A percentile compares a stretch with the other conserved stretches of the same genome.
Conservation (phyloP, 2,329 filamentous ascomycete genomes). For the Sordariomycetes sp. region DNA sequence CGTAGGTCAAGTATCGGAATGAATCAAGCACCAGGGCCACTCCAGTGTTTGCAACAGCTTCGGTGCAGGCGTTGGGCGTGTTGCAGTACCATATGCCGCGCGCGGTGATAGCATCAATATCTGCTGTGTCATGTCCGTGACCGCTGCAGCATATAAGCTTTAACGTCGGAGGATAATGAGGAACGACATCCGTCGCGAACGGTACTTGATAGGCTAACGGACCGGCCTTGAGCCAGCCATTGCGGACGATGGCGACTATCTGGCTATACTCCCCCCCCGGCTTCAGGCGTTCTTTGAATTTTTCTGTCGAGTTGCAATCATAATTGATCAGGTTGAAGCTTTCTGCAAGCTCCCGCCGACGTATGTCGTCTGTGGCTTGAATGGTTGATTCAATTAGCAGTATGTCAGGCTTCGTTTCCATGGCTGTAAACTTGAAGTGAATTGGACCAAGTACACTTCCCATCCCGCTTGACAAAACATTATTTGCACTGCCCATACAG, state of each 20-base stretch:
- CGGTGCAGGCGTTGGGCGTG: conserved; percentile 38
- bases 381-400: too few relatives aligned
- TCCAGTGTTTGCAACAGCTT: conserved; percentile 40
- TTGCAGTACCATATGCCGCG: conserved; percentile 44
- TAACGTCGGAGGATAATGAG: conserved; percentile 8
- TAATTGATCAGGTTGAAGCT: conserved; percentile 8
- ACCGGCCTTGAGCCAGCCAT: conserved; percentile 10
- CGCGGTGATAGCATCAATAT: conserved; percentile 30
- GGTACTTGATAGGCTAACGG: conserved; percentile 7
- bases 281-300: conserved; percentile 8
- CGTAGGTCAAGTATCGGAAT: conserved; percentile 31
- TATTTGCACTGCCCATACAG: too few relatives aligned
- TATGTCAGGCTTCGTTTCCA: too few relatives aligned
- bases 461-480: too few relatives aligned
- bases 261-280: conserved; percentile 8
- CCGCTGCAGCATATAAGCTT: conserved; percentile 9
- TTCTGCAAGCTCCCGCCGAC: conserved; percentile 5
- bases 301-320: conserved; percentile 7
- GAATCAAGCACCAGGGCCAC: conserved; percentile 18
- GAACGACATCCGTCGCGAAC: conserved; percentile 7
- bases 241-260: conserved; percentile 8
- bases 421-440: too few relatives aligned
- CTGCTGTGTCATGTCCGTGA: conserved; percentile 10
- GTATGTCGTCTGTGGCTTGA: conserved; percentile 5
- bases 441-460: too few relatives aligned